phyloP scores from a whole-genome alignment of 2,329 filamentous ascomycete genomes.

The Rhynchosporium graminicola region DNA sequence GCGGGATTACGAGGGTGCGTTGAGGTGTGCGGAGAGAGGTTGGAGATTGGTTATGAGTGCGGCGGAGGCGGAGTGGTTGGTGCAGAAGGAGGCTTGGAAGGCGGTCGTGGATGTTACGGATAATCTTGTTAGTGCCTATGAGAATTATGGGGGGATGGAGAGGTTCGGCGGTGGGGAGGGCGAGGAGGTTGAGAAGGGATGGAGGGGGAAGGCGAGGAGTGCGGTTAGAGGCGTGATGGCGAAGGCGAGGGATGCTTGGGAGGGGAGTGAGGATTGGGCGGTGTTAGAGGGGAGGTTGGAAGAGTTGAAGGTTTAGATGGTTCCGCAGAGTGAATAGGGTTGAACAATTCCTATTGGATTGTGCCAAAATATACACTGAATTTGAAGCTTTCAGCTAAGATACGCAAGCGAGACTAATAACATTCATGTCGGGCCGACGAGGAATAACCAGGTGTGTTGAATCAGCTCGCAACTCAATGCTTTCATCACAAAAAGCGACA shows the following conservation, averaged over 20 bases:
- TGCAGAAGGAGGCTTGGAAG: constrained; percentile 54
- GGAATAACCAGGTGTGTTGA: too few relatives aligned
- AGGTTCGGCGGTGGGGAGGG: constrained; percentile 51
- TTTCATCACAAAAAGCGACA: too few relatives aligned
- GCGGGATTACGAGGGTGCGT: constrained; percentile 66
- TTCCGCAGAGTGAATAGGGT: neutral
- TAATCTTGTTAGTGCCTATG: constrained; percentile 78
- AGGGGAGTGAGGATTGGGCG: constrained; percentile 70
- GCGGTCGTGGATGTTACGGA: constrained; percentile 68
- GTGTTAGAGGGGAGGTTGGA: constrained; percentile 58
- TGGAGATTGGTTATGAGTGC: constrained; percentile 69
- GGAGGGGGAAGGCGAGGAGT: constrained; percentile 86
- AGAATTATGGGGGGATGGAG: constrained; percentile 69
- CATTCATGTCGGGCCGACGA: too few relatives aligned
- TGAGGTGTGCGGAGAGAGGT: constrained; percentile 84
- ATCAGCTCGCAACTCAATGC: too few relatives aligned
- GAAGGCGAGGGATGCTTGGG: constrained; percentile 79
- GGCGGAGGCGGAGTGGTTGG: constrained; percentile 43
- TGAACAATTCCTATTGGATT: too few relatives aligned
- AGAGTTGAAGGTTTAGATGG: constrained; percentile 47
- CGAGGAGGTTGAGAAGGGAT: constrained; percentile 71
- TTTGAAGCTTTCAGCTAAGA: too few relatives aligned
- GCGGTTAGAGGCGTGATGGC: constrained; percentile 83
- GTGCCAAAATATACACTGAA: too few relatives aligned
- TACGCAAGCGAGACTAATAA: too few relatives aligned